Base-by-base conservation (phyloP, 2,329 filamentous ascomycete species). In the Aspergillus glaucus region DNA sequence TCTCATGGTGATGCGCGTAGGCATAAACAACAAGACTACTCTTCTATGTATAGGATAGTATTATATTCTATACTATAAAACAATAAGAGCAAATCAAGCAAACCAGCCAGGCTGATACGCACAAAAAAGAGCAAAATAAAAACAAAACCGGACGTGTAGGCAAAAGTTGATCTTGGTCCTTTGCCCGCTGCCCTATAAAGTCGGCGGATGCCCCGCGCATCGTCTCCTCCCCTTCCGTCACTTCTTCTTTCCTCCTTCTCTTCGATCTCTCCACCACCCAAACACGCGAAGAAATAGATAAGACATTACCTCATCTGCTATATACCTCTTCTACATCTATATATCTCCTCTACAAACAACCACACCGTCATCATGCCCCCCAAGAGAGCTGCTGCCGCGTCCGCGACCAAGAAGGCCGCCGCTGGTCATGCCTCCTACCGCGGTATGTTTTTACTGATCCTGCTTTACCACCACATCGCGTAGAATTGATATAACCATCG, bases 361-460 rank as follows among this genome's bases (percentile, higher is more conserved):
- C 36, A 47, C 46, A 47, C n/a, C 4, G 37, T 62, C 63, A 75
- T 62, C 63, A 86, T 86, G 83, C 75, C 81, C 78, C 79, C 82
- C 61, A 86, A 85, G 77, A 83, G 84, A 72, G 70, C 75, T 59
- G 62, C 74, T 58, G 66, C 67, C 51, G 60, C 37, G 10, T 22
- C 77, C 61, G 74, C 79, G 58, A 64, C 79, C 62, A 84, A 84
- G 76, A 81, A 82, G 75, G 72, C 76, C 56, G 69, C 77, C 55
- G 67, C 79, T 56, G 70, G 75, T 55, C 82, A 86, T 74, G 77
- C 78, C 60, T 79, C 80, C 61, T 87, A 86, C 74, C 80, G 80
- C 74, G 82, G 84, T 85, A 72, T 66, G 78, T 74, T 62, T 66
- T 56, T 51, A 58, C 67, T 69, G 63, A 70, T 72, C 67, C 58